Conservation (phyloP, 768 basidiomycete species). For the Boletus reticuloceps region DNA sequence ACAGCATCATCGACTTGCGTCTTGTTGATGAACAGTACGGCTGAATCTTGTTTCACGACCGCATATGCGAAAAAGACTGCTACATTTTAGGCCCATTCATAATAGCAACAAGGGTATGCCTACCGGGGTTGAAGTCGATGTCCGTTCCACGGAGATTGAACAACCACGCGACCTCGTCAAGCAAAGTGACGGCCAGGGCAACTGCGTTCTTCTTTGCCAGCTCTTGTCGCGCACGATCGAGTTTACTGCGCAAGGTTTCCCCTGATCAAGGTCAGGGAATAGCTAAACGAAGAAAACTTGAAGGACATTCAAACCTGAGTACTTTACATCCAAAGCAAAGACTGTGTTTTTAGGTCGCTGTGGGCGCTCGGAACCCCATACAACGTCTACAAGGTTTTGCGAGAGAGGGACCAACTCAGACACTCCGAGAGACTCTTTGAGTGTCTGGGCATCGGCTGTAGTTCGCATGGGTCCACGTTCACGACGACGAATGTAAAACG, state of each 20-base stretch:
- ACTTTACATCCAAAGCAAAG: slow-evolving; percentile 69
- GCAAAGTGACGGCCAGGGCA: slow-evolving; percentile 78
- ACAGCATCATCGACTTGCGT: slow-evolving; percentile 43
- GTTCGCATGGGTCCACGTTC: background rate
- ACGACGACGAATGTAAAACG: slow-evolving; percentile 13
- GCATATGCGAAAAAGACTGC: slow-evolving; percentile 93
- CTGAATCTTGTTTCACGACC: slow-evolving; percentile 57
- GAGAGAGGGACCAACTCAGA: slow-evolving; percentile 65
- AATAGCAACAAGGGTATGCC: background rate
- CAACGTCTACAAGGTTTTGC: slow-evolving; percentile 73
- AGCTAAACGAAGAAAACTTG: background rate
- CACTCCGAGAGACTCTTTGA: slow-evolving; percentile 56
- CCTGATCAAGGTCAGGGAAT: slow-evolving; percentile 36
- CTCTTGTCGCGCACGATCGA: slow-evolving; percentile 62
- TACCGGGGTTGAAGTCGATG: slow-evolving; percentile 83
- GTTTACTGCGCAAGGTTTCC: slow-evolving; percentile 62
- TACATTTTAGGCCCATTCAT: background rate
- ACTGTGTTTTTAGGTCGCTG: slow-evolving; percentile 63
- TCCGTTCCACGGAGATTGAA: slow-evolving; percentile 92
- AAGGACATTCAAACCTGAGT: slow-evolving; percentile 49
- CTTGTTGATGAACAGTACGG: slow-evolving; percentile 67
- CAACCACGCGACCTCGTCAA: slow-evolving; percentile 95
- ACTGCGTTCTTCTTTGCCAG: slow-evolving; percentile 51
- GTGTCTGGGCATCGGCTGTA: slow-evolving; percentile 61
- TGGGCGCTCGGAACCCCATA: slow-evolving; percentile 73